These are phyloP conservation scores for Tulasnella sp. DNA, from an alignment of 768 basidiomycete species.

Conservation along the genomic window DNA sequence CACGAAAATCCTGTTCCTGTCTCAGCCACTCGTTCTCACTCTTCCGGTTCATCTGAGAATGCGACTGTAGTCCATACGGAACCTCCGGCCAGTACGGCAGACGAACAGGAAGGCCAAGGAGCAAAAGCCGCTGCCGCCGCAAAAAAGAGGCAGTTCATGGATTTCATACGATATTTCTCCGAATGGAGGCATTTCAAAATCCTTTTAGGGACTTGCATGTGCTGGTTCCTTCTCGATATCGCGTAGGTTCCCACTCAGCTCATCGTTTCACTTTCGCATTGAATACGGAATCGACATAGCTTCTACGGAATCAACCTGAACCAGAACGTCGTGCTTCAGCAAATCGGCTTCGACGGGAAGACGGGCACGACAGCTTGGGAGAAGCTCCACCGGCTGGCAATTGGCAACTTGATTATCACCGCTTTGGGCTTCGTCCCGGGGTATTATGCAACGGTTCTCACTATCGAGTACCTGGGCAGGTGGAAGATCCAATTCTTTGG, in stretches of 20 bases:
- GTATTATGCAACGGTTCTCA: constrained; percentile 71
- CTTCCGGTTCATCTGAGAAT: not conserved
- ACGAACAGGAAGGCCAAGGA: not conserved
- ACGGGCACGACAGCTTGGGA: constrained; percentile 60
- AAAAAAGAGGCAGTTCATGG: constrained; percentile 43
- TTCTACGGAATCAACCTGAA: not conserved
- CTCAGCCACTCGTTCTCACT: not conserved
- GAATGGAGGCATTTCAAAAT: constrained; percentile 71
- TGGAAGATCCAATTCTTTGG: constrained; percentile 78
- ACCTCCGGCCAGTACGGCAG: not conserved
- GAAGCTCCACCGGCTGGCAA: constrained; percentile 66
- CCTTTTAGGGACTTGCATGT: constrained; percentile 65
- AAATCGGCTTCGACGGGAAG: constrained; percentile 68
- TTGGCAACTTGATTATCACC: constrained; percentile 72
- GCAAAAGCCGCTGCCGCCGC: not conserved
- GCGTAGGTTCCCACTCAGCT: constrained; percentile 42
- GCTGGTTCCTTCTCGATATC: constrained; percentile 79
- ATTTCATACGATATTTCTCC: constrained; percentile 68
- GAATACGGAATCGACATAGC: constrained; percentile 44
- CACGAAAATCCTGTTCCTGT: not conserved
- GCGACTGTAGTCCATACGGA: not conserved
- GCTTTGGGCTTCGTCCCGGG: constrained; percentile 78
- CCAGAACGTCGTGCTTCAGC: constrained; percentile 41
- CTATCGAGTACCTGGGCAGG: constrained; percentile 72
- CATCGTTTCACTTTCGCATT: constrained; percentile 54